Evolutionary conservation across 257 asterid species (phyloP).

Genomic region (Solanum lignicaule): DNA sequence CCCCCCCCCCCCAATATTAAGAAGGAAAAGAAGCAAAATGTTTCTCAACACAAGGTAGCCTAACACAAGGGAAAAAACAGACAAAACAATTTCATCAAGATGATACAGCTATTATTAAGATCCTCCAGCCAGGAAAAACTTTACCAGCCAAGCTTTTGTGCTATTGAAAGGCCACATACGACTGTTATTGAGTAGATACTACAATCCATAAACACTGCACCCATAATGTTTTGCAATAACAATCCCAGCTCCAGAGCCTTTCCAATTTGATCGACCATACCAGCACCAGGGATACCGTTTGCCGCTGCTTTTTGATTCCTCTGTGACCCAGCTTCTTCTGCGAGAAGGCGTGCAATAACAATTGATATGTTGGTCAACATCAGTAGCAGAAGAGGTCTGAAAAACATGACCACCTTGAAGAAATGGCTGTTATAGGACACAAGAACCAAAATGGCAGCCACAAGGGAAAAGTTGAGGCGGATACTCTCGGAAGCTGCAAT

Average conservation of each 20-base stretch:
- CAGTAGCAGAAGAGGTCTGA: constrained; percentile 61
- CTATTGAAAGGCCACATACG: constrained; percentile 34
- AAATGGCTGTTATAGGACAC: constrained; percentile 31
- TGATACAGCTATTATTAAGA: not conserved
- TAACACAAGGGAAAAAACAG: not conserved
- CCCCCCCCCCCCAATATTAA: no score
- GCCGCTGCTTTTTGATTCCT: constrained; percentile 15
- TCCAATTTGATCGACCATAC: constrained; percentile 43
- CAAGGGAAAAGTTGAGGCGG: constrained; percentile 42
- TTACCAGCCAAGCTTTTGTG: constrained; percentile 25
- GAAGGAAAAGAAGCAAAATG: not conserved
- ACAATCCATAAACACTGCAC: constrained; percentile 63
- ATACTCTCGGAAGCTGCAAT: constrained; percentile 51
- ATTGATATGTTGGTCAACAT: constrained; percentile 51
- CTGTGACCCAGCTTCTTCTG: constrained; percentile 12
- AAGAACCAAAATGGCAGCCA: constrained; percentile 50
- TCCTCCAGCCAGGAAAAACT: not conserved
- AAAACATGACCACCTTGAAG: constrained; percentile 22
- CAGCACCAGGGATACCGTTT: constrained; percentile 16
- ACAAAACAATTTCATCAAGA: not conserved
- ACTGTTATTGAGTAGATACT: constrained; percentile 55
- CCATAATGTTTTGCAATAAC: constrained; percentile 33
- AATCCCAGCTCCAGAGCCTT: constrained; percentile 47
- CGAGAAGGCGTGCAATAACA: constrained; percentile 32
- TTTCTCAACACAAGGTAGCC: not conserved